Percentiles rank a stretch among this genome's conserved stretches.
Conservation (phyloP, 2,329 filamentous ascomycete species). For the Fusarium stilboides region DNA sequence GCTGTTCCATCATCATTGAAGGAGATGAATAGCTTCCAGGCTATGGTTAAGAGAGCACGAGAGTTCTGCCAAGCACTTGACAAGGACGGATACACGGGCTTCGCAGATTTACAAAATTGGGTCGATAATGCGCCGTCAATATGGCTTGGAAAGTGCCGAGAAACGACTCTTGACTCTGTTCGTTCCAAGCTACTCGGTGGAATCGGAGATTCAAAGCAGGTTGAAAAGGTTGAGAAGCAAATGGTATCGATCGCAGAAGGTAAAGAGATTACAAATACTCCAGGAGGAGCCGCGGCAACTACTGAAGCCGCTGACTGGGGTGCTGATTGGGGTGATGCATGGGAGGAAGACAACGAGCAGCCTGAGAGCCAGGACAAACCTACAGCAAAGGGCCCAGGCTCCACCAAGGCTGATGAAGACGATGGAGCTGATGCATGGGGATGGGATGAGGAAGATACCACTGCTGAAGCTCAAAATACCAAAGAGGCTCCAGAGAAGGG, state of each 20-base stretch:
- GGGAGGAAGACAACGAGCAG: conserved; percentile 78
- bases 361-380: conserved; percentile 45
- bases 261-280: conserved; percentile 71
- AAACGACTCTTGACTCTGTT: conserved; percentile 82
- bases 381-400: conserved; percentile 36
- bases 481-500: conserved; percentile 41
- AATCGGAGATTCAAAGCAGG: conserved; percentile 76
- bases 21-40: conserved; percentile 80
- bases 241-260: conserved; percentile 79
- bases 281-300: conserved; percentile 63
- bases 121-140: conserved; percentile 82
- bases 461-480: conserved; percentile 43
- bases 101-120: conserved; percentile 81
- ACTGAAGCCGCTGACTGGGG: conserved; percentile 76
- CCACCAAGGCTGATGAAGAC: conserved; percentile 53
- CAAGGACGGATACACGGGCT: conserved; percentile 73
- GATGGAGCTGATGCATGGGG: conserved; percentile 81
- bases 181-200: conserved; percentile 78
- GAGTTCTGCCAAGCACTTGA: conserved; percentile 76
- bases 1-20: conserved; percentile 82
- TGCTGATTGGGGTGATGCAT: conserved; percentile 83
- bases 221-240: conserved; percentile 89
- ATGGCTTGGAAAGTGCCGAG: conserved; percentile 89
- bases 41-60: conserved; percentile 74
- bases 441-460: conserved; percentile 77